Percentiles rank a stretch among this genome's conserved stretches.
Conservation (phyloP, 805 yeast species). For the Lachancea dasiensis region DNA sequence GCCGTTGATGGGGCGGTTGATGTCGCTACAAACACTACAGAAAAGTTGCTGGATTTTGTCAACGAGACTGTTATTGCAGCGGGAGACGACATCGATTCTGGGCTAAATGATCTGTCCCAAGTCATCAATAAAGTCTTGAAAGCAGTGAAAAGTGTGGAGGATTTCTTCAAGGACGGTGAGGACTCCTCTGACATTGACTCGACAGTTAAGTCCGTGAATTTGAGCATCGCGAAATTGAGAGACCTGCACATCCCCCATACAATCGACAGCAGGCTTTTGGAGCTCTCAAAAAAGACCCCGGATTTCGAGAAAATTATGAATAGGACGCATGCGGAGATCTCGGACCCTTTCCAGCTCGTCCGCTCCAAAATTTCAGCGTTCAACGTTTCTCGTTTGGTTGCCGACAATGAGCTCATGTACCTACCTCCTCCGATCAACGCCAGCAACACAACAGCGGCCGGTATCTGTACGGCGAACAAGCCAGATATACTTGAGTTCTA, state of each 20-base stretch:
- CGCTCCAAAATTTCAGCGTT: conserved; percentile 35
- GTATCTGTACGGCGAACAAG: conserved; percentile 38
- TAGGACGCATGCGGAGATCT: conserved; percentile 47
- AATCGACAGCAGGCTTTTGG: conserved; percentile 51
- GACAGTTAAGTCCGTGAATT: conserved; percentile 44
- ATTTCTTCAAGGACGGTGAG: conserved; percentile 49
- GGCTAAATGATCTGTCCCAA: conserved; percentile 53
- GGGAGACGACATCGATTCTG: conserved; percentile 60
- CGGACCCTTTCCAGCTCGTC: conserved; percentile 53
- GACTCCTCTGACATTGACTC: conserved; percentile 31
- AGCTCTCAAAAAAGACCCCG: conserved; percentile 50
- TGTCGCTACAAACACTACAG: conserved; percentile 69
- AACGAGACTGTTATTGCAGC: conserved; percentile 51
- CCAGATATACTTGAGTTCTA: conserved; percentile 38
- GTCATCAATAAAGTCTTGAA: conserved; percentile 51
- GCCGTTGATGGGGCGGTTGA: conserved; percentile 67
- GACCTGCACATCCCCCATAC: conserved; percentile 60
- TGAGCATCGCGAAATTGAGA: conserved; percentile 50
- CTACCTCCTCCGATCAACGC: conserved; percentile 41
- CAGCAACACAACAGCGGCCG: conserved; percentile 15
- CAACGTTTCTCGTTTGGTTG: conserved; percentile 25
- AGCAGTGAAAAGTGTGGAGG: conserved; percentile 47
- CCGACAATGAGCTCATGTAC: conserved; percentile 11
- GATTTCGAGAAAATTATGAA: conserved; percentile 59
- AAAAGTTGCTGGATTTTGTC: conserved; percentile 50